Evolutionary conservation across 129 eudicot species (phyloP).

Genomic region (Artemisia argyi): DNA sequence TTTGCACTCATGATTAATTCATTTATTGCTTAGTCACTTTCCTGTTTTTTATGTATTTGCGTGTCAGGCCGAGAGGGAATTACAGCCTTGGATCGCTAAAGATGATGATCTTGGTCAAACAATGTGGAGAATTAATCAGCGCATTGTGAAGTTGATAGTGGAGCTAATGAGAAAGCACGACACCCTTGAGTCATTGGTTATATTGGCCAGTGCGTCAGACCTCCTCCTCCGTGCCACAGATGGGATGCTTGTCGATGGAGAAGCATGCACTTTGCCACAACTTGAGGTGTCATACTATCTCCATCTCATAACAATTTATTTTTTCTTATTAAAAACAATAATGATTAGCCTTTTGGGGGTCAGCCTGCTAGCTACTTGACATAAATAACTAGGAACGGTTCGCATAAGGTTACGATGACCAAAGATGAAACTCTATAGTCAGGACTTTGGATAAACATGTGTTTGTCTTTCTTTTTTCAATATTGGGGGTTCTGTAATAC

Average conservation of each 20-base stretch:
- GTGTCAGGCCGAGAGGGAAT: constrained; percentile 92
- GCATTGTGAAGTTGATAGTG: constrained; percentile 86
- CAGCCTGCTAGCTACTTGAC: too few relatives aligned
- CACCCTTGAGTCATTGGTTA: constrained; percentile 76
- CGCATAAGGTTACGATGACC: too few relatives aligned
- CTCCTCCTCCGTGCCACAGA: constrained; percentile 97
- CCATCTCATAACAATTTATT: background rate
- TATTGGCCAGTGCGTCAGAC: constrained; percentile 84
- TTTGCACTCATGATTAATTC: too few relatives aligned
- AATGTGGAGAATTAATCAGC: constrained; percentile 89
- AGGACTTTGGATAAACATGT: background rate
- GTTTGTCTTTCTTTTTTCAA: background rate
- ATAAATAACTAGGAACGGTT: too few relatives aligned
- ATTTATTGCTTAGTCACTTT: background rate
- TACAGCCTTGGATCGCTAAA: constrained; percentile 96
- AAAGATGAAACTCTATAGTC: too few relatives aligned
- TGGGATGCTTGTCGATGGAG: constrained; percentile 98
- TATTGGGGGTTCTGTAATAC: background rate
- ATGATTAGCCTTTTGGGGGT: background rate
- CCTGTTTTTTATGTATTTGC: background rate
- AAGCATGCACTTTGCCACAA: constrained; percentile 95
- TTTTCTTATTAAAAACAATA: background rate
- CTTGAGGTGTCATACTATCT: constrained; percentile 66
- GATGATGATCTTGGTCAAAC: constrained; percentile 83
- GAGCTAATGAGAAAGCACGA: constrained; percentile 96